Evolutionary conservation across 495 filamentous ascomycete genomes (phyloP).

Genomic region (Talaromyces stipitatus): DNA sequence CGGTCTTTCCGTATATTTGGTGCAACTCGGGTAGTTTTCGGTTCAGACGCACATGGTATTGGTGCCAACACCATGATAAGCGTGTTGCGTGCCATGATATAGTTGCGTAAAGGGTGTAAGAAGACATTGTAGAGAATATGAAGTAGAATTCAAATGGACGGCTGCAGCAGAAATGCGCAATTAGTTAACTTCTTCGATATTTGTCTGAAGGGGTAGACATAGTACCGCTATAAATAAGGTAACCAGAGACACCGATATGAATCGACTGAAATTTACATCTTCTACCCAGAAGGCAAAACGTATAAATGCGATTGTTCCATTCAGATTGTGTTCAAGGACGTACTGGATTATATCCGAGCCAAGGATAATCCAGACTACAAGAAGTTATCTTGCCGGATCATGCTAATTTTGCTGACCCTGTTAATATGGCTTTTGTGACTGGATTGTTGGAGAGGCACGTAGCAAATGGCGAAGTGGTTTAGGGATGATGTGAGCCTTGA

Average conservation of each 20-base stretch:
- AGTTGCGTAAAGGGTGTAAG: neutral
- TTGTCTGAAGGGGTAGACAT: neutral
- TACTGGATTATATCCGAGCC: slow-evolving; percentile 25
- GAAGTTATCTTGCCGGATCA: slow-evolving; percentile 9
- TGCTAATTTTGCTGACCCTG: slow-evolving; percentile 43
- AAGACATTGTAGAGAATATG: neutral
- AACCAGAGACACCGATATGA: no score
- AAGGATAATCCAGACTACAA: slow-evolving; percentile 30
- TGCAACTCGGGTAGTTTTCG: neutral
- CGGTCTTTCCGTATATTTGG: neutral
- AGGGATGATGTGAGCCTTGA: neutral
- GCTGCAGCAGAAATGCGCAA: neutral
- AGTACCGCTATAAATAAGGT: neutral
- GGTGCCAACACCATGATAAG: neutral
- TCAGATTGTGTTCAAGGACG: slow-evolving; percentile 25
- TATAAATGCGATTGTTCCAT: slow-evolving; percentile 32
- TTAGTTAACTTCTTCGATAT: neutral
- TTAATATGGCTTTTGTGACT: neutral
- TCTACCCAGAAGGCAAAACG: slow-evolving; percentile 11
- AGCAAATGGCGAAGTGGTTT: neutral
- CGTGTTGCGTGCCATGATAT: neutral
- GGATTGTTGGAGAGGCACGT: neutral
- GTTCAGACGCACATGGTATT: neutral
- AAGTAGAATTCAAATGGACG: neutral
- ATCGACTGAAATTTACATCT: no score